Conservation (phyloP, 257 asterid species). For the Przewalskia tangutica region DNA sequence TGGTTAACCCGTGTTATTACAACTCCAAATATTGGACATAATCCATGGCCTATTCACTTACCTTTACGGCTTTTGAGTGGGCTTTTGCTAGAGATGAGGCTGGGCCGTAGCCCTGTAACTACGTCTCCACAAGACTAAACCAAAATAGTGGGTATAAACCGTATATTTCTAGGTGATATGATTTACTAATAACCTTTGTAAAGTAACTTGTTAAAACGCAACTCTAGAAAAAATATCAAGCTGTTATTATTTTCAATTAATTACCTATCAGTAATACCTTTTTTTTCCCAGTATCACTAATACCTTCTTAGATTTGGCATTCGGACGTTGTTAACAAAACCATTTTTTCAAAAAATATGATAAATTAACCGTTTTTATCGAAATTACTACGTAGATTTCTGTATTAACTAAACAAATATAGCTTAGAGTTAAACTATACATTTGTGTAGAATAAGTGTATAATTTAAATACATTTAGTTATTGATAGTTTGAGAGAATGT, state of each 20-base stretch:
- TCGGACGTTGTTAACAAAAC: background rate
- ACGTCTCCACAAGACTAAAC: background rate
- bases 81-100: background rate
- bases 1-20: too few relatives aligned
- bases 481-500: background rate
- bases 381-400: too few relatives aligned
- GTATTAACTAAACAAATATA: too few relatives aligned
- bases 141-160: background rate
- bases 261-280: background rate
- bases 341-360: too few relatives aligned
- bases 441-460: too few relatives aligned
- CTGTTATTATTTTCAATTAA: background rate
- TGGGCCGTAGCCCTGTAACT: background rate
- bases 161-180: background rate
- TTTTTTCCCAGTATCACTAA: too few relatives aligned
- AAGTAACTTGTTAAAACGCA: background rate
- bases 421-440: too few relatives aligned
- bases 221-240: background rate
- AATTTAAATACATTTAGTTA: too few relatives aligned
- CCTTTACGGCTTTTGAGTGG: background rate
- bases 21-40: too few relatives aligned
- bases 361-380: too few relatives aligned
- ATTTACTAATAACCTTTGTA: too few relatives aligned
- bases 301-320: background rate
- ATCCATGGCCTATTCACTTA: background rate